A percentile compares a stretch with the other conserved stretches of the same genome.
Conservation (phyloP, 1,284 basidiomycete species). For the Mixia osmundae region DNA sequence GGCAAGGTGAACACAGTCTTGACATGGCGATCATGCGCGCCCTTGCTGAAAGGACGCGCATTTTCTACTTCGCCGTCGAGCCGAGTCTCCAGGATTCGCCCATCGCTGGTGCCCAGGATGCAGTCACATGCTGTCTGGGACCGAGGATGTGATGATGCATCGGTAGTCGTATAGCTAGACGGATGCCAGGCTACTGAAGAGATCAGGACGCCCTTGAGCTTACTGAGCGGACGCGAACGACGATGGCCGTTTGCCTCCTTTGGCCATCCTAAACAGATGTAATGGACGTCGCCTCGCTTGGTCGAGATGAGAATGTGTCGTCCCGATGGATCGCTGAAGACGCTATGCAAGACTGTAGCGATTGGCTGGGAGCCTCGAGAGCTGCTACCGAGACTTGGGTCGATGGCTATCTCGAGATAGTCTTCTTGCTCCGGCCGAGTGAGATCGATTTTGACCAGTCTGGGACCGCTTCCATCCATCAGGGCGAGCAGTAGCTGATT, state of each 20-base stretch:
- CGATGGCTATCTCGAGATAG: conserved; percentile 9
- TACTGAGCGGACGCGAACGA: conserved; percentile 34
- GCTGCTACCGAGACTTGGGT: background rate
- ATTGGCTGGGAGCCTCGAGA: background rate
- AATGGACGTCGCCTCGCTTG: conserved; percentile 76
- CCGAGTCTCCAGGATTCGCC: conserved; percentile 63
- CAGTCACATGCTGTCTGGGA: no score
- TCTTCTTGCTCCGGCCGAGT: conserved; percentile 12
- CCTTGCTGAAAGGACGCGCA: conserved; percentile 12
- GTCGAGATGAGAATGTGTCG: conserved; percentile 71
- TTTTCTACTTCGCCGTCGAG: conserved; percentile 75
- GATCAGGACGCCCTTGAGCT: conserved; percentile 55
- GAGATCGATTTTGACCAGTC: conserved; percentile 14
- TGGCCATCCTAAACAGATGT: conserved; percentile 46
- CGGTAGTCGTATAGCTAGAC: conserved; percentile 27
- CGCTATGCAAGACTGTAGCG: background rate
- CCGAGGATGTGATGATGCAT: conserved; percentile 27
- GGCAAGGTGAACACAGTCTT: conserved; percentile 9
- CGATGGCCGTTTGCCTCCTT: conserved; percentile 2
- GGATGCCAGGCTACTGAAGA: conserved; percentile 86
- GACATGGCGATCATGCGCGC: conserved; percentile 6
- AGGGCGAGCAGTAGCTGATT: conserved; percentile 35
- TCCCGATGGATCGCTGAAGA: conserved; percentile 58
- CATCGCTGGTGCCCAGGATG: conserved; percentile 64
- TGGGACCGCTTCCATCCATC: conserved; percentile 7